A percentile compares a stretch with the other conserved stretches of the same genome.
Conservation (phyloP, 2,329 filamentous ascomycete genomes). For the Xylaria digitata region DNA sequence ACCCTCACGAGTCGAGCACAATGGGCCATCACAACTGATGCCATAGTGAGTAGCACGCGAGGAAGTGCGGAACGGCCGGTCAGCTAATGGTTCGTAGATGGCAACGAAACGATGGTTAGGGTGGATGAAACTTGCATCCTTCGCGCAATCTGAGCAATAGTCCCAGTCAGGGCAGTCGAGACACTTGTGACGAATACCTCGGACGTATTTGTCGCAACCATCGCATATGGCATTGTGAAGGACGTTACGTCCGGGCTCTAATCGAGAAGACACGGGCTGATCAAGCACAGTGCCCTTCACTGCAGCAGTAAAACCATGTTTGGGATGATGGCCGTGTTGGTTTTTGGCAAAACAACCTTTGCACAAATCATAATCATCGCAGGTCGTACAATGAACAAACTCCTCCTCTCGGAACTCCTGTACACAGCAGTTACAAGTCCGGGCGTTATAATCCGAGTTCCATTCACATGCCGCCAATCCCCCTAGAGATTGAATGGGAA, state of each 20-base stretch:
- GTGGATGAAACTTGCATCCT: slow-evolving; percentile 75
- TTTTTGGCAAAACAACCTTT: slow-evolving; percentile 79
- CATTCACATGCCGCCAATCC: slow-evolving; percentile 18
- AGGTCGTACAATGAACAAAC: slow-evolving; percentile 86
- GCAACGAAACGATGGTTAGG: slow-evolving; percentile 88
- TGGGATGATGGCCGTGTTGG: slow-evolving; percentile 90
- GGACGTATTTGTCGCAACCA: slow-evolving; percentile 88
- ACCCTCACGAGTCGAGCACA: slow-evolving; percentile 72
- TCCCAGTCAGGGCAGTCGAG: slow-evolving; percentile 98
- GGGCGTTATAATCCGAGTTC: slow-evolving; percentile 48
- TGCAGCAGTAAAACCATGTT: slow-evolving; percentile 80
- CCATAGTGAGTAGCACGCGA: slow-evolving; percentile 74
- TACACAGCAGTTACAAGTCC: slow-evolving; percentile 77
- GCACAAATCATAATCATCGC: slow-evolving; percentile 94
- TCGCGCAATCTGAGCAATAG: slow-evolving; percentile 83
- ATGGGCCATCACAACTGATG: slow-evolving; percentile 93
- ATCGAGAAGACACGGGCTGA: slow-evolving; percentile 71
- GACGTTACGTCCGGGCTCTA: slow-evolving; percentile 82
- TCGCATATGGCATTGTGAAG: slow-evolving; percentile 92
- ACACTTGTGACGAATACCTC: slow-evolving; percentile 94
- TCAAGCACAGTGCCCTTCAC: slow-evolving; percentile 71
- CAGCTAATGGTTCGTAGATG: slow-evolving; percentile 77
- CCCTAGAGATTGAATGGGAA: slow-evolving; percentile 40
- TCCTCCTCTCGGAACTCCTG: slow-evolving; percentile 78
- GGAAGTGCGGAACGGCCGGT: slow-evolving; percentile 53